Base-by-base conservation (phyloP, 371 early-diverging fungal genomes). In the Mucor indicus region DNA sequence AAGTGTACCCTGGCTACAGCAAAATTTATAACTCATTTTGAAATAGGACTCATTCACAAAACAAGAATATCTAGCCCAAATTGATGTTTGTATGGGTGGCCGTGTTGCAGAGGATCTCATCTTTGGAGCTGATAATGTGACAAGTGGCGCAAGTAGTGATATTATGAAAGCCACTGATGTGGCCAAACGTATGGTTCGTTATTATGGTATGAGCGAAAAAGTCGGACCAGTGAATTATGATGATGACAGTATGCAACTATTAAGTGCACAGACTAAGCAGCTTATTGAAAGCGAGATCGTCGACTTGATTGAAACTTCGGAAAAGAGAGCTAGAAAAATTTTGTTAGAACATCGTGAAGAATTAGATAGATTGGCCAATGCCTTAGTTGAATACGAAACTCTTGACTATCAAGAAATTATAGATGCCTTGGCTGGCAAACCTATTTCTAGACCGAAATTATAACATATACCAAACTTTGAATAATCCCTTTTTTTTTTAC, bases 81-180 rank as follows among this genome's bases (percentile, higher is more conserved):
- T 98, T 17, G 98, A 98, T 65, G 95, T 98, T 7, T 89, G 91
- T 60, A 91, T 98, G 93, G 99, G 98, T 20, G 99, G 99, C 5
- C 81, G 96, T 5, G 92, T 90, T 1, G 98, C 98, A 3, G 99
- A 98, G 59, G 95, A 96, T 55, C 63, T 98, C 48, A 84, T 98
- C 11, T 95, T 87, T 80, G 98, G 98, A 8, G 52, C 73, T 0
- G 95, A 96, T 7, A 89, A 94, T 64, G 93, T 98, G 12, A 95
- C 98, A 0, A 90, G 93, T 24, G 99, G 99, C 6, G 94, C 96
- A 4, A 83, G 85, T 40, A 88, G 81, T 52, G 99, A 98, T 64
- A 79, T 98, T 62, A 77, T 86, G 47, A 86, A 93, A 40, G 99
- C 98, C 4, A 96, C 96, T 0, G 72, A 73, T 33, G 80, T 96